Evolutionary conservation across 2,329 filamentous ascomycete genomes (phyloP).

Genomic region (Beauveria scarabaeidicola): DNA sequence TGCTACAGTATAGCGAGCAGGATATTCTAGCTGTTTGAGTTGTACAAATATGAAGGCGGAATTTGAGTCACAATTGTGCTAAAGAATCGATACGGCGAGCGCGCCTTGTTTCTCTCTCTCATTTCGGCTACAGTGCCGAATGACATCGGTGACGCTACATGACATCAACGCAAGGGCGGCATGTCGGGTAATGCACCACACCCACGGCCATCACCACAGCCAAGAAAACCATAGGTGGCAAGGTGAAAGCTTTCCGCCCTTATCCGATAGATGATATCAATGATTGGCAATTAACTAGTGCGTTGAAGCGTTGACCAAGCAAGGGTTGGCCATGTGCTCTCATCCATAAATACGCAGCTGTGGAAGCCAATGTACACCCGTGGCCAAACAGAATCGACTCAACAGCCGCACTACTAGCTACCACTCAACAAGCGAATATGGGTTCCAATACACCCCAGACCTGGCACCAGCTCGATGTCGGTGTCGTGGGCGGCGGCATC

Average conservation of each 20-base stretch:
- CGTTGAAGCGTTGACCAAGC: background rate
- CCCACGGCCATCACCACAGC: background rate
- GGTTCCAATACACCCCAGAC: conserved; percentile 18
- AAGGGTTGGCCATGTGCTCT: background rate
- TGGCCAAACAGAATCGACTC: background rate
- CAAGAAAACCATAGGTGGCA: background rate
- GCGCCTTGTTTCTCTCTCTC: no score
- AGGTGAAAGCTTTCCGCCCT: background rate
- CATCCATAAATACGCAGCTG: background rate
- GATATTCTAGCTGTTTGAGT: no score
- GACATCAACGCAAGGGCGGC: background rate
- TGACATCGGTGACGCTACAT: background rate
- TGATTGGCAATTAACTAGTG: background rate
- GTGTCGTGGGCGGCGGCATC: conserved; percentile 39
- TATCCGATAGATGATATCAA: background rate
- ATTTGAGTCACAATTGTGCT: no score
- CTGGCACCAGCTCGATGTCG: conserved; percentile 38
- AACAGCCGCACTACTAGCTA: background rate
- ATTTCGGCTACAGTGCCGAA: background rate
- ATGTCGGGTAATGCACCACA: conserved; percentile 10
- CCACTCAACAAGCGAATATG: conserved; percentile 15
- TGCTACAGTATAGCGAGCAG: background rate
- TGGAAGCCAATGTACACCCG: background rate
- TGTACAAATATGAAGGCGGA: no score
- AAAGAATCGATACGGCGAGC: no score